Percentiles rank a stretch among this genome's conserved stretches.
Evolutionary conservation across 208 protist genomes (phyloP).

Genomic region (Giardia duodenalis): DNA sequence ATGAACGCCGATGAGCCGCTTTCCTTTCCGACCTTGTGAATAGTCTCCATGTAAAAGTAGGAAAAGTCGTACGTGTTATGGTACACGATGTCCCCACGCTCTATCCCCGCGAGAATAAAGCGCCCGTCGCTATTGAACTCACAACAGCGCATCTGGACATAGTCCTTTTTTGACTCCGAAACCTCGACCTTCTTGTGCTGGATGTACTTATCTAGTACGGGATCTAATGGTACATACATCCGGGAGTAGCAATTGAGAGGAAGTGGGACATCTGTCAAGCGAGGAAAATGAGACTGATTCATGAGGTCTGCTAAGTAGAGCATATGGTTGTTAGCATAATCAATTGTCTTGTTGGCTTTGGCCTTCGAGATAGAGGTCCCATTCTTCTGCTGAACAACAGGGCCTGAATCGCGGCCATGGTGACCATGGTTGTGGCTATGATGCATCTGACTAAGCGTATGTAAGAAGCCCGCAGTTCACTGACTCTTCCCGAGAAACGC

Average conservation of each 20-base stretch:
- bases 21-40: neutral
- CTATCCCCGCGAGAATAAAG: neutral
- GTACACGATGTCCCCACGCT: neutral
- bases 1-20: neutral
- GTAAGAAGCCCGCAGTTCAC: too few relatives aligned
- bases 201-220: neutral
- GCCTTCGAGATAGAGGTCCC: neutral
- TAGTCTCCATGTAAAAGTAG: neutral
- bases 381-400: constrained; percentile 22
- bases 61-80: constrained; percentile 24
- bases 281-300: neutral
- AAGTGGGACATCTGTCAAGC: neutral
- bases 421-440: too few relatives aligned
- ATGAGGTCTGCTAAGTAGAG: neutral
- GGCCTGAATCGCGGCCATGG: too few relatives aligned
- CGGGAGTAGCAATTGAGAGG: neutral
- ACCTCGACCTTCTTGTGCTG: neutral
- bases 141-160: neutral
- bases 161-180: neutral
- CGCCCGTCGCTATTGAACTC: neutral
- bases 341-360: constrained; percentile 15
- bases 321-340: neutral
- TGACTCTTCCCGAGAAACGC: too few relatives aligned
- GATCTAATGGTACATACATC: neutral
- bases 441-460: too few relatives aligned